These are phyloP conservation scores for Solanum dulcamara DNA, from an alignment of 257 asterid species.

Conservation along the genomic window DNA sequence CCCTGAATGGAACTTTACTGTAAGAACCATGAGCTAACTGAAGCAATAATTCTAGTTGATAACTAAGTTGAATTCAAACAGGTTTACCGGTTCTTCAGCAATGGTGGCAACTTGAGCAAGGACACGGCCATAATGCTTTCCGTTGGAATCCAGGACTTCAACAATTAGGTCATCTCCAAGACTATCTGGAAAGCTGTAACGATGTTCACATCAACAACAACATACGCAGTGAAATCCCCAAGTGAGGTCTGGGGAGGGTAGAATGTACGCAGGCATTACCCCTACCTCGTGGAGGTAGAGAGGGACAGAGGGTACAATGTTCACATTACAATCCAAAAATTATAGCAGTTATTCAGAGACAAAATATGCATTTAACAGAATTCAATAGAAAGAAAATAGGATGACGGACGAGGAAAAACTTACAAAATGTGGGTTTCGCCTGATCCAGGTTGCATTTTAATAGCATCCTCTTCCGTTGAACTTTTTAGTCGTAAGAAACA, in stretches of 20 bases:
- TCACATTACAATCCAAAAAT: not conserved
- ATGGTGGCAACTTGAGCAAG: slow-evolving; percentile 45
- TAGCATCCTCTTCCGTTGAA: slow-evolving; percentile 38
- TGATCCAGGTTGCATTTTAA: slow-evolving; percentile 44
- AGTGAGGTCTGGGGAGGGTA: not conserved
- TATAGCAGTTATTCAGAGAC: not conserved
- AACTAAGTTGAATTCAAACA: not conserved
- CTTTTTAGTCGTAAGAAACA: slow-evolving; percentile 37
- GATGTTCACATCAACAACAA: slow-evolving; percentile 6
- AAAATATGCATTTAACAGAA: not conserved
- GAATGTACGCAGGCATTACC: not conserved
- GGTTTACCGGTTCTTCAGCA: slow-evolving; percentile 37
- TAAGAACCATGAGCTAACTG: not conserved
- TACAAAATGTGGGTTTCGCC: slow-evolving; percentile 43
- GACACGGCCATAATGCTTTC: slow-evolving; percentile 39
- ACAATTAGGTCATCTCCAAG: slow-evolving; percentile 38
- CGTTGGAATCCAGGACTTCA: slow-evolving; percentile 39
- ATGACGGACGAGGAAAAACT: not conserved
- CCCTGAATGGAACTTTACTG: slow-evolving; percentile 21
- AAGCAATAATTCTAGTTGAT: not conserved
- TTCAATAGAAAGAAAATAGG: not conserved
- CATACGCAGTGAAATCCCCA: not conserved
- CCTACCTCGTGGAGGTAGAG: not conserved
- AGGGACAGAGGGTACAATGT: not conserved
- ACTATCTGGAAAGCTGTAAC: slow-evolving; percentile 46